Conservation (phyloP, 2,329 filamentous ascomycete species). For the Phoma sp. region DNA sequence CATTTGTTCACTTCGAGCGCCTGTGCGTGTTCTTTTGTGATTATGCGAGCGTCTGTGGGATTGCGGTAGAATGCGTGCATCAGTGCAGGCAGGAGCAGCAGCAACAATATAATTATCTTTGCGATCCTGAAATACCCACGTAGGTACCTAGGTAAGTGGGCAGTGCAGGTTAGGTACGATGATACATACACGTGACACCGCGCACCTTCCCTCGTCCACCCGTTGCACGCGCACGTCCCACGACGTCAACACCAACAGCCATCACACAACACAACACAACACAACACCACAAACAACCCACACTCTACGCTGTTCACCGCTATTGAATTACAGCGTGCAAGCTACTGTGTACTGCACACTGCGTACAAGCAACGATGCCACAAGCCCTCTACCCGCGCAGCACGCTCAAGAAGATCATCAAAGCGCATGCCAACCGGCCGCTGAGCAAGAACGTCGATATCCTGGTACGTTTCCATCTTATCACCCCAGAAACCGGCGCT, state of each 20-base stretch:
- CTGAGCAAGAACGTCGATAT: constrained; percentile 87
- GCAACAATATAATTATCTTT: not conserved
- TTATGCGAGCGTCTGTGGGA: too few relatives aligned
- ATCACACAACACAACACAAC: not conserved
- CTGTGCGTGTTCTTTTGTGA: too few relatives aligned
- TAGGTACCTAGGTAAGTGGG: not conserved
- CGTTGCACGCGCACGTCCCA: constrained; percentile 9
- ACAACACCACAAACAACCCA: not conserved
- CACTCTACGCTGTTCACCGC: not conserved
- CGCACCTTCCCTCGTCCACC: constrained; percentile 2
- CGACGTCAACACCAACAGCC: constrained; percentile 17
- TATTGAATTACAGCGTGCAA: too few relatives aligned
- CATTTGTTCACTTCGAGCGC: constrained; percentile 1
- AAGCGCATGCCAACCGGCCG: constrained; percentile 81
- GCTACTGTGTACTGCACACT: not conserved
- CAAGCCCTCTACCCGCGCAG: constrained; percentile 80
- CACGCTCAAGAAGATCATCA: constrained; percentile 87
- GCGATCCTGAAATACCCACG: not conserved
- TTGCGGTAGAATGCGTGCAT: too few relatives aligned
- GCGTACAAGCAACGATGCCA: constrained; percentile 50
- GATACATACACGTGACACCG: constrained; percentile 25
- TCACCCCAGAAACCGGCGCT: too few relatives aligned
- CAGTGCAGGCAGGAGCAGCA: not conserved
- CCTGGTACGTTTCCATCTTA: constrained; percentile 61
- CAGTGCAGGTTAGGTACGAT: not conserved